These are phyloP conservation scores for Tilletia caries DNA, from an alignment of 1,284 basidiomycete species.

Conservation along the genomic window DNA sequence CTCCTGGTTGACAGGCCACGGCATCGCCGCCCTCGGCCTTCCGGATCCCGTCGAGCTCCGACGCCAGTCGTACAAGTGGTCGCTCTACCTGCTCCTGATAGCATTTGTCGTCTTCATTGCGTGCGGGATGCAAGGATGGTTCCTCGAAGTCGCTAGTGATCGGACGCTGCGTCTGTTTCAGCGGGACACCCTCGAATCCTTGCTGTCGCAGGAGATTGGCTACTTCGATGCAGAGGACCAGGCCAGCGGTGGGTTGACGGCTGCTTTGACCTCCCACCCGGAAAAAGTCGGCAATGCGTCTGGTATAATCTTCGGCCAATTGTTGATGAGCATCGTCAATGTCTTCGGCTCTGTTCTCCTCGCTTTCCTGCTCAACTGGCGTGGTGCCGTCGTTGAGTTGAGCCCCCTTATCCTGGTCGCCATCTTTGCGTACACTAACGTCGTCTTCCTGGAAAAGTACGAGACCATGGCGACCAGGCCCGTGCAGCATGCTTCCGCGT, in stretches of 20 bases:
- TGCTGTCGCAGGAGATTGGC: constrained; percentile 48
- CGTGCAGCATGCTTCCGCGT: constrained; percentile 43
- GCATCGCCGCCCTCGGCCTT: constrained; percentile 32
- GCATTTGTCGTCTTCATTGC: constrained; percentile 30
- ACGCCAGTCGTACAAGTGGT: constrained; percentile 29
- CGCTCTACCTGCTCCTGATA: constrained; percentile 43
- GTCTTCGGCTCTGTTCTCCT: constrained; percentile 54
- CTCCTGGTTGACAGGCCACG: constrained; percentile 47
- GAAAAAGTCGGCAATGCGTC: constrained; percentile 53
- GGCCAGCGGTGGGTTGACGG: constrained; percentile 54
- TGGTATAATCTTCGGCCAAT: constrained; percentile 54
- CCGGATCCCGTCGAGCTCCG: constrained; percentile 30
- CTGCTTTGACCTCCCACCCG: constrained; percentile 52
- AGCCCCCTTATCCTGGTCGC: constrained; percentile 50
- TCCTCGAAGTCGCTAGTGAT: constrained; percentile 47
- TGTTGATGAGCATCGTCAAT: constrained; percentile 49
- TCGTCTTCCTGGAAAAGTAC: constrained; percentile 46
- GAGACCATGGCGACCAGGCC: constrained; percentile 48
- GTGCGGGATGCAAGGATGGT: constrained; percentile 31
- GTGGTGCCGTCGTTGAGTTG: constrained; percentile 51
- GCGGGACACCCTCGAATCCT: constrained; percentile 32
- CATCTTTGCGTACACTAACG: constrained; percentile 47
- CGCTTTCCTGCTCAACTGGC: constrained; percentile 54
- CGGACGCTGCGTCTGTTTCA: constrained; percentile 39
- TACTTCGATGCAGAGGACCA: constrained; percentile 51